These are phyloP conservation scores for Trichoderma hamatum DNA, from an alignment of 2,329 filamentous ascomycete genomes.

Conservation along the genomic window DNA sequence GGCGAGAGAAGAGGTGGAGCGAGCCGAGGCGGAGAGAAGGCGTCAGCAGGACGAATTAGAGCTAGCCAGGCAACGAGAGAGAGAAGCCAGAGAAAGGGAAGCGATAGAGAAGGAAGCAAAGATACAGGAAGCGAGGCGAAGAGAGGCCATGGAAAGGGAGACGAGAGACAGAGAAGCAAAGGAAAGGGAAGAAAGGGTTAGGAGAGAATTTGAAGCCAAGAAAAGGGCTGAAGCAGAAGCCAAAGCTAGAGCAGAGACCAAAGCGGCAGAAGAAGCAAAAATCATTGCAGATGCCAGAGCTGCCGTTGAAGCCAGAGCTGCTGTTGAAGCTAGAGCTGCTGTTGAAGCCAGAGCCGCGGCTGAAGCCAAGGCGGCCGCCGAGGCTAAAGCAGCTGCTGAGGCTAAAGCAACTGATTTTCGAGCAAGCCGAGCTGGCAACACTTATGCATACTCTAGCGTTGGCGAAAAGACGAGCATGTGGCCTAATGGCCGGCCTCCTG, in stretches of 20 bases:
- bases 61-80: constrained; percentile 45
- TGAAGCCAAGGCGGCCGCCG: constrained; percentile 35
- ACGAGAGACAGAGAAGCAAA: constrained; percentile 37
- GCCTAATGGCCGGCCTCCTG: constrained; percentile 62
- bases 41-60: constrained; percentile 38
- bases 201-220: constrained; percentile 28
- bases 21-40: constrained; percentile 35
- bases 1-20: constrained; percentile 43
- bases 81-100: constrained; percentile 43
- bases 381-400: constrained; percentile 34
- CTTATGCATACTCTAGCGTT: constrained; percentile 66
- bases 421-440: constrained; percentile 47
- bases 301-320: constrained; percentile 43
- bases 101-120: constrained; percentile 37
- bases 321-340: constrained; percentile 32
- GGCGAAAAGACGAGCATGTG: constrained; percentile 73
- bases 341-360: constrained; percentile 21
- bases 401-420: constrained; percentile 37
- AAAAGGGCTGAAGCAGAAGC: constrained; percentile 31
- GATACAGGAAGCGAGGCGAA: constrained; percentile 41
- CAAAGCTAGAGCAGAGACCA: constrained; percentile 44
- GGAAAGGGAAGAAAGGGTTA: constrained; percentile 49
- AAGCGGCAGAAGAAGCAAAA: constrained; percentile 51
- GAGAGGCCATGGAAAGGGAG: constrained; percentile 43
- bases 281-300: constrained; percentile 34